These are phyloP conservation scores for Cyclotella sp. DNA, from an alignment of 108 stramenopile genomes.

Conservation along the genomic window DNA sequence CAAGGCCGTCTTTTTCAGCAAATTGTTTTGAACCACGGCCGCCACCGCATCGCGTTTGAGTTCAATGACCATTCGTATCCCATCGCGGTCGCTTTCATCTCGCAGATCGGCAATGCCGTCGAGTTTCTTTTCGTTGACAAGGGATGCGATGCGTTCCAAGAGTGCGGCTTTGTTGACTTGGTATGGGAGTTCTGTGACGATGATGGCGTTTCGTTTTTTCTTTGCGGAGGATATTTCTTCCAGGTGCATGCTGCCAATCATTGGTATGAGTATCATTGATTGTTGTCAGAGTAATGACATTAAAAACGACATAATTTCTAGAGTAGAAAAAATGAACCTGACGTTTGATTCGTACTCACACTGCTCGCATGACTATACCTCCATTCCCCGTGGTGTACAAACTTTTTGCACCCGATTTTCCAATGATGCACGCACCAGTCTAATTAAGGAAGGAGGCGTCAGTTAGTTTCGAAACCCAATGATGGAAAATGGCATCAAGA, in stretches of 20 bases:
- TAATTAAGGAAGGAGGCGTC: neutral
- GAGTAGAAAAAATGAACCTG: too few species aligned
- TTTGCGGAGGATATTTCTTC: slow-evolving; percentile 72
- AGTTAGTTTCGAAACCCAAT: too few species aligned
- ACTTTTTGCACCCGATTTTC: slow-evolving; percentile 74
- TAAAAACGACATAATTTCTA: too few species aligned
- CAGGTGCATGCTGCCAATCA: slow-evolving; percentile 62
- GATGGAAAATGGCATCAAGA: too few species aligned
- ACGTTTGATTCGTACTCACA: slow-evolving; percentile 3
- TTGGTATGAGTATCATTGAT: neutral
- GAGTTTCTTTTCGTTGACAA: slow-evolving; percentile 96
- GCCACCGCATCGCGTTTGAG: slow-evolving; percentile 95
- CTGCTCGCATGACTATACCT: slow-evolving; percentile 85
- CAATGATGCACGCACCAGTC: slow-evolving; percentile 91
- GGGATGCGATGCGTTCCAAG: slow-evolving; percentile 92
- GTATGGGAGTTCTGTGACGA: slow-evolving; percentile 96
- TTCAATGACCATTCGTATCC: slow-evolving; percentile 97
- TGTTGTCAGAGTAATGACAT: too few species aligned
- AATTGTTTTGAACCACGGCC: slow-evolving; percentile 87
- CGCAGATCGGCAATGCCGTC: slow-evolving; percentile 89
- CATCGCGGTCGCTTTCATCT: slow-evolving; percentile 95
- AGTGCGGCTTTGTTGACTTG: slow-evolving; percentile 95
- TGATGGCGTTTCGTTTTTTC: slow-evolving; percentile 84
- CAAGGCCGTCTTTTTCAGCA: slow-evolving; percentile 94
- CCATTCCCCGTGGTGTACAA: slow-evolving; percentile 93